phyloP scores from a whole-genome alignment of 78 protist genomes.

The Speleostelium caveatum region DNA sequence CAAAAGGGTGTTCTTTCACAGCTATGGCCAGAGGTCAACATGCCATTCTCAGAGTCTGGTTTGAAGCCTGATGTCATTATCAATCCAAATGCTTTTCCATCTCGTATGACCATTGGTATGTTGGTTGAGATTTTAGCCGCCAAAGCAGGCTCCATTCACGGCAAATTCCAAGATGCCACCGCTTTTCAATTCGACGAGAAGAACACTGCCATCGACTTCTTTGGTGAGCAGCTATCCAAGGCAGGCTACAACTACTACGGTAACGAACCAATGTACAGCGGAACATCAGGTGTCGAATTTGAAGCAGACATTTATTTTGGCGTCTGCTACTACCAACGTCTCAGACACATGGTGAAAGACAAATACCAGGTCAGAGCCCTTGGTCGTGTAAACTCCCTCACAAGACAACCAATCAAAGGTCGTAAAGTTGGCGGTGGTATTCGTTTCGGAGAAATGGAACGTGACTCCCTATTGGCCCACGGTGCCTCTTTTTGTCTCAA shows the following conservation, averaged over 20 bases:
- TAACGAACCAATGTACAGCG: constrained; percentile 93
- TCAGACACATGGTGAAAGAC: constrained; percentile 99
- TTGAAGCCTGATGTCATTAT: constrained; percentile 97
- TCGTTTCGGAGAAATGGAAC: constrained; percentile 99
- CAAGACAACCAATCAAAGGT: constrained; percentile 99
- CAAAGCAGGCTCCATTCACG: constrained; percentile 94
- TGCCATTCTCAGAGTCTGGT: constrained; percentile 99
- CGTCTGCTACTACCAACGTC: constrained; percentile 98
- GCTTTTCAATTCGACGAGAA: constrained; percentile 93
- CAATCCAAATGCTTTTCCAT: constrained; percentile 99
- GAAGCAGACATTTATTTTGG: constrained; percentile 96
- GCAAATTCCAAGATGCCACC: constrained; percentile 93
- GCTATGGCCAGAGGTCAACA: constrained; percentile 92
- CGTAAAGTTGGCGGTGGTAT: constrained; percentile 90
- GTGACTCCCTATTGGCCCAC: constrained; percentile 98
- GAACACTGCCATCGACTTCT: constrained; percentile 89
- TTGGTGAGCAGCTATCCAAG: constrained; percentile 93
- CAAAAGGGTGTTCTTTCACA: constrained; percentile 89
- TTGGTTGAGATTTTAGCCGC: constrained; percentile 97
- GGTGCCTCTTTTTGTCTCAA: constrained; percentile 94
- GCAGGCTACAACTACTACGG: constrained; percentile 97
- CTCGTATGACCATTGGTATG: constrained; percentile 99
- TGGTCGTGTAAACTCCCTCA: constrained; percentile 93
- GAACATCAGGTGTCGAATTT: constrained; percentile 92
- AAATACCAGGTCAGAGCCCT: constrained; percentile 98